phyloP scores from a whole-genome alignment of 176 grass and related monocot genomes.

The Saccharum officinarum region DNA sequence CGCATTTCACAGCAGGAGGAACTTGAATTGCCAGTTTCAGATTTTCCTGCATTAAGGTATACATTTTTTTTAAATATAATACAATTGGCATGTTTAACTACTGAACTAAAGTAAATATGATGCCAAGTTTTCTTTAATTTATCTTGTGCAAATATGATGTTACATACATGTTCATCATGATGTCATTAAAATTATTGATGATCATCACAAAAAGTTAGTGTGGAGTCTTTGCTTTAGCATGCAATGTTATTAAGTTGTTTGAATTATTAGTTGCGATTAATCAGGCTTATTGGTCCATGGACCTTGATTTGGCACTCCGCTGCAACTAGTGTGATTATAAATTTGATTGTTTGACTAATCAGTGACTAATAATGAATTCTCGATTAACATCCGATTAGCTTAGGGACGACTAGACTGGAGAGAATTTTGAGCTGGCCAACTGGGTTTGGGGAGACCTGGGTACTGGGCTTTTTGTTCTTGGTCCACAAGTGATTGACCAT shows the following conservation, averaged over 20 bases:
- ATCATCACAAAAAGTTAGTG: background rate
- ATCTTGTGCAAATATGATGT: background rate
- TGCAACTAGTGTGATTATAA: background rate
- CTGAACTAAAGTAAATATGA: background rate
- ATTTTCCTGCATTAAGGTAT: constrained; percentile 71
- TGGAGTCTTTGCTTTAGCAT: background rate
- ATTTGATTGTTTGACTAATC: background rate
- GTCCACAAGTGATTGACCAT: background rate
- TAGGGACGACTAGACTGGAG: background rate
- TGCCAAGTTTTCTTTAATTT: constrained; percentile 9
- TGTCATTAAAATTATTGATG: background rate
- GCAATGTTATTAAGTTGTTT: background rate
- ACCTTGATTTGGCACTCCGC: background rate
- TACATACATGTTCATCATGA: constrained; percentile 6
- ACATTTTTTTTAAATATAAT: background rate
- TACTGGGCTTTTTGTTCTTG: background rate
- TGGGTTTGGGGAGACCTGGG: background rate
- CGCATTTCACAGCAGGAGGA: constrained; percentile 46
- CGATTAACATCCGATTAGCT: background rate
- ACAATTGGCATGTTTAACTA: background rate
- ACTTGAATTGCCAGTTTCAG: constrained; percentile 57
- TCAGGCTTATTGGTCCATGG: background rate
- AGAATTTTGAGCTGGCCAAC: background rate
- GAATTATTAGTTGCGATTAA: background rate
- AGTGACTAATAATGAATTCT: background rate